Evolutionary conservation across 164 flowering plant genomes (phyloP).

Genomic region (Saururus chinensis): DNA sequence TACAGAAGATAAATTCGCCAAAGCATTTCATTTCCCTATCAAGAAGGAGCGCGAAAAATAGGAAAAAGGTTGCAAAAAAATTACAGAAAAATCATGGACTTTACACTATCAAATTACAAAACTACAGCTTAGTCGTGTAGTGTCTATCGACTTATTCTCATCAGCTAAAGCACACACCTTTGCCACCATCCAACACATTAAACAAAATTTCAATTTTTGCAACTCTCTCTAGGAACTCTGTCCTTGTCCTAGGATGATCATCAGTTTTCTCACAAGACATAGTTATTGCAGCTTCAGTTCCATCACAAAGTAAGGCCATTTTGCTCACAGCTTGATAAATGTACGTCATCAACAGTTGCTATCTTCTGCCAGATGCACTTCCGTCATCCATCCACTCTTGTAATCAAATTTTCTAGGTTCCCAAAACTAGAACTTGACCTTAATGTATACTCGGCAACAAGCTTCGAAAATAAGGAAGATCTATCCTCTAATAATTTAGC

Average conservation of each 20-base stretch:
- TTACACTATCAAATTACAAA: too few relatives aligned
- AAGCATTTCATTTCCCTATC: too few relatives aligned
- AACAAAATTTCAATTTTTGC: neutral
- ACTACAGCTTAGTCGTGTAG: too few relatives aligned
- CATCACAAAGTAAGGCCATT: neutral
- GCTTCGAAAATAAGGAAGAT: conserved; percentile 56
- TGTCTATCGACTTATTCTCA: too few relatives aligned
- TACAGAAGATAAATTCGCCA: too few relatives aligned
- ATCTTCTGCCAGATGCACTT: neutral
- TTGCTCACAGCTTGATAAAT: neutral
- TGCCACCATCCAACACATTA: neutral
- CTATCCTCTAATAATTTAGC: conserved; percentile 46
- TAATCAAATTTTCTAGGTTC: neutral
- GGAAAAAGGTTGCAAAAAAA: too few relatives aligned
- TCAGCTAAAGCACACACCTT: neutral
- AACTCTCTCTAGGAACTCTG: neutral
- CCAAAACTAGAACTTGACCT: conserved; percentile 37
- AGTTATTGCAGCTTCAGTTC: neutral
- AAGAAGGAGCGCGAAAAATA: too few relatives aligned
- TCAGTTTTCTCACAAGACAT: neutral
- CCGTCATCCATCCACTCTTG: too few relatives aligned
- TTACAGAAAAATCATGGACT: too few relatives aligned
- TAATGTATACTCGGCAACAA: conserved; percentile 56
- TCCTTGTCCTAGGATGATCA: too few relatives aligned
- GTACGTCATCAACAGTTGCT: neutral